Conservation (phyloP, 768 basidiomycete genomes). For the Lactarius indigo region DNA sequence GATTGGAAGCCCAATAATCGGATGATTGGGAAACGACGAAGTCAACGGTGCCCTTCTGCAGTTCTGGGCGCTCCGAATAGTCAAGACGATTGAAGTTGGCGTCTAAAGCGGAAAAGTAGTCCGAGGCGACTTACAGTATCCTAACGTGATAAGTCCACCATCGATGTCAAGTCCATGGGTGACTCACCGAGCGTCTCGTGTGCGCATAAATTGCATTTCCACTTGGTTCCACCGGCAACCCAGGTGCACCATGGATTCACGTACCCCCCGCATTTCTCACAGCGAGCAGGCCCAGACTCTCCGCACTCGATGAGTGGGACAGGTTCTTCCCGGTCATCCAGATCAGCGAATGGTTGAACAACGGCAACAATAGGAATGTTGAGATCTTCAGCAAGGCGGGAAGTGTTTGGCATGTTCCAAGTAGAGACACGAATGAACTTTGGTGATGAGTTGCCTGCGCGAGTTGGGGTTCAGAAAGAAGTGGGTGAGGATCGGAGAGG, state of each 20-base stretch:
- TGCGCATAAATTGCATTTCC: constrained; percentile 90
- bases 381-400: constrained; percentile 75
- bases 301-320: constrained; percentile 76
- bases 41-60: constrained; percentile 89
- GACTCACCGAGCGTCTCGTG: constrained; percentile 78
- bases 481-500: neutral
- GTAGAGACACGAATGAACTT: constrained; percentile 87
- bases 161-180: neutral
- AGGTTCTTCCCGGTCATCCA: constrained; percentile 72
- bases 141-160: constrained; percentile 3
- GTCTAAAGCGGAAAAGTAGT: constrained; percentile 85
- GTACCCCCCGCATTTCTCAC: constrained; percentile 81
- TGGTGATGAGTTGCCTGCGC: constrained; percentile 82
- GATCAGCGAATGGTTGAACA: constrained; percentile 87
- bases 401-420: constrained; percentile 81
- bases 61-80: constrained; percentile 76
- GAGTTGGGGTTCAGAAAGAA: neutral
- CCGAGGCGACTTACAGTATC: constrained; percentile 54
- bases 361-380: constrained; percentile 80
- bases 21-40: constrained; percentile 64
- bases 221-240: constrained; percentile 75
- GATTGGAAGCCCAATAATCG: constrained; percentile 82
- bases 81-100: constrained; percentile 75
- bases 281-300: constrained; percentile 74
- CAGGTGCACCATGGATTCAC: constrained; percentile 93